Percentiles rank a stretch among this genome's conserved stretches.
Conservation (phyloP, 306 rosid species). For the Ziziphus jujuba region DNA sequence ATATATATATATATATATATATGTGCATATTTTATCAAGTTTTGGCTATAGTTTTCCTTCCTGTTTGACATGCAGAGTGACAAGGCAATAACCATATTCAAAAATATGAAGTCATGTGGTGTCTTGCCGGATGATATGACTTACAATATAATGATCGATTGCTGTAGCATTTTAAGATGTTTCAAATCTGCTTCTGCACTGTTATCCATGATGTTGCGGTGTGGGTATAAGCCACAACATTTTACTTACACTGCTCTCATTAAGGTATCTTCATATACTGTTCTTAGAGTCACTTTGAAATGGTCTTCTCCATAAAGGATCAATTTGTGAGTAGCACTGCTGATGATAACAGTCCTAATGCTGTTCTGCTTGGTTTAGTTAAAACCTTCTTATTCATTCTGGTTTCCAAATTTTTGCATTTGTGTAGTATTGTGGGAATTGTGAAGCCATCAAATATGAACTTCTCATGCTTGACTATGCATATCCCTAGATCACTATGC, state of each 20-base stretch:
- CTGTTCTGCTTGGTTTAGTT: not conserved
- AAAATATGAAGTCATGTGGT: constrained; percentile 64
- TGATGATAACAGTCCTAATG: not conserved
- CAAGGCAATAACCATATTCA: constrained; percentile 61
- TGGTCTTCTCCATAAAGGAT: constrained; percentile 18
- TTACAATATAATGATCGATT: constrained; percentile 72
- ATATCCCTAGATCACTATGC: too few species aligned
- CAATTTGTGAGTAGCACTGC: not conserved
- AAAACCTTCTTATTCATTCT: too few species aligned
- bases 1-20: too few species aligned
- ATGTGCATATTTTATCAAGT: constrained; percentile 17
- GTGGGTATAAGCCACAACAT: constrained; percentile 55
- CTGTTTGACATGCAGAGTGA: constrained; percentile 53
- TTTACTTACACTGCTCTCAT: constrained; percentile 59
- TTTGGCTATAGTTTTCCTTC: constrained; percentile 32
- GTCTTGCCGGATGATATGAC: constrained; percentile 50
- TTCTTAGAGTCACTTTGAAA: not conserved
- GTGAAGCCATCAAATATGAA: too few species aligned
- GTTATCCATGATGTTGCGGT: constrained; percentile 69
- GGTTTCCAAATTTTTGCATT: not conserved
- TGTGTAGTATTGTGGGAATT: not conserved
- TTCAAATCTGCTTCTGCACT: constrained; percentile 66
- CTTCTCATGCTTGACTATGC: too few species aligned
- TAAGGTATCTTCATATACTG: constrained; percentile 50
- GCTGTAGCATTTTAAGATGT: constrained; percentile 54